Evolutionary conservation across 2,329 filamentous ascomycete species (phyloP).

Genomic region (Macroventuria anomochaeta): DNA sequence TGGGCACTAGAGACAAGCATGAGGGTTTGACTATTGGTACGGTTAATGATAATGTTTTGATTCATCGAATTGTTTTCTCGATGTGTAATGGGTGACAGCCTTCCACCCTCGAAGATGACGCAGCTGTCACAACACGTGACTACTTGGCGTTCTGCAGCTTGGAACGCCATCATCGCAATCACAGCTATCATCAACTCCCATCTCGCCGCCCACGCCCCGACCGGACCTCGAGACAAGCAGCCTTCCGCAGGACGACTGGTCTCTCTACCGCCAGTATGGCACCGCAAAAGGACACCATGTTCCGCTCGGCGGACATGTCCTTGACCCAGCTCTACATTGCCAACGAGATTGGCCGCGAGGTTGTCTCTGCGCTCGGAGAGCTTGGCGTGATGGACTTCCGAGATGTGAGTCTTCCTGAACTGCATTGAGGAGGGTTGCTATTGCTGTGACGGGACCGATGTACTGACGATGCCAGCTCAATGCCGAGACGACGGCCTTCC

Average conservation of each 20-base stretch:
- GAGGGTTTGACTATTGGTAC: not conserved
- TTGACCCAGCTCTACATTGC: conserved; percentile 99
- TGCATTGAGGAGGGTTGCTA: no score
- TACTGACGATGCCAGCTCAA: conserved; percentile 72
- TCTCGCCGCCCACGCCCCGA: conserved; percentile 30
- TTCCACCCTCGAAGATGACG: conserved; percentile 11
- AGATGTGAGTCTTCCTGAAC: conserved; percentile 87
- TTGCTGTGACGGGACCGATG: conserved; percentile 13
- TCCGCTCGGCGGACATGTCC: conserved; percentile 99
- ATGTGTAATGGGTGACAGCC: not conserved
- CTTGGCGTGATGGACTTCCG: conserved; percentile 95
- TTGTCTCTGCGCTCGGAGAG: conserved; percentile 94
- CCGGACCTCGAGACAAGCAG: conserved; percentile 35
- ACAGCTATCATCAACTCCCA: conserved; percentile 35
- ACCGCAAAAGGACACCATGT: conserved; percentile 82
- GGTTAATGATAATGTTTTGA: not conserved
- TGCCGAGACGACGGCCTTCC: conserved; percentile 89
- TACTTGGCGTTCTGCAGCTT: conserved; percentile 11
- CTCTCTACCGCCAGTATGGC: conserved; percentile 60
- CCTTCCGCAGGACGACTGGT: conserved; percentile 28
- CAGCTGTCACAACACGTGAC: conserved; percentile 9
- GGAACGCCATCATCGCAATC: conserved; percentile 16
- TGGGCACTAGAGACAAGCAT: not conserved
- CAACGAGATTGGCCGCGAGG: conserved; percentile 97
- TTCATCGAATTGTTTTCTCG: no score